Conservation (phyloP, 2,329 filamentous ascomycete species). For the Diaporthe batatas region DNA sequence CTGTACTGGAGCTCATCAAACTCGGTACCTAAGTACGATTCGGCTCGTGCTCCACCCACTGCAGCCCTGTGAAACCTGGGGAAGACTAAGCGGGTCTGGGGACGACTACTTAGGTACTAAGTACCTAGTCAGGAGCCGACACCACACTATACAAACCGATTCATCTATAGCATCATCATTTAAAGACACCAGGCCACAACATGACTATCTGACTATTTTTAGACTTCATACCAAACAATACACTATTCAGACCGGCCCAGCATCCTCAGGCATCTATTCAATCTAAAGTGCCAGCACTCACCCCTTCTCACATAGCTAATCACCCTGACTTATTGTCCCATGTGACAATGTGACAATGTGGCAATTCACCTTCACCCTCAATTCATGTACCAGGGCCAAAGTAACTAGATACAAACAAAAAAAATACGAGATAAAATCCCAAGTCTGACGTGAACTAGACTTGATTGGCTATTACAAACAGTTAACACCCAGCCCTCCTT, state of each 20-base stretch:
- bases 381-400: neutral
- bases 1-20: neutral
- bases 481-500: neutral
- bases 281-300: neutral
- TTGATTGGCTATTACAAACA: neutral
- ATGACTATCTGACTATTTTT: no score
- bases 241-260: neutral
- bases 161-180: neutral
- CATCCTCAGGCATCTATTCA: neutral
- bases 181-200: no score
- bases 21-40: no score
- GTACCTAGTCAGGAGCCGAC: neutral
- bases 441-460: no score
- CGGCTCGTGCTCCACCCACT: neutral
- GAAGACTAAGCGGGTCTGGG: constrained; percentile 27
- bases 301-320: neutral
- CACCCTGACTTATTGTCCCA: no score
- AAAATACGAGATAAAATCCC: neutral
- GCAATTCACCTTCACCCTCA: neutral
- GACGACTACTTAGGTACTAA: no score
- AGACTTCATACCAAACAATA: neutral
- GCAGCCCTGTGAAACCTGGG: constrained; percentile 24
- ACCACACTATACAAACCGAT: neutral
- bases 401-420: neutral
- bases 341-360: neutral